These are phyloP conservation scores for Ophiostoma australiae DNA, from an alignment of 2,329 filamentous ascomycete species.

Conservation along the genomic window DNA sequence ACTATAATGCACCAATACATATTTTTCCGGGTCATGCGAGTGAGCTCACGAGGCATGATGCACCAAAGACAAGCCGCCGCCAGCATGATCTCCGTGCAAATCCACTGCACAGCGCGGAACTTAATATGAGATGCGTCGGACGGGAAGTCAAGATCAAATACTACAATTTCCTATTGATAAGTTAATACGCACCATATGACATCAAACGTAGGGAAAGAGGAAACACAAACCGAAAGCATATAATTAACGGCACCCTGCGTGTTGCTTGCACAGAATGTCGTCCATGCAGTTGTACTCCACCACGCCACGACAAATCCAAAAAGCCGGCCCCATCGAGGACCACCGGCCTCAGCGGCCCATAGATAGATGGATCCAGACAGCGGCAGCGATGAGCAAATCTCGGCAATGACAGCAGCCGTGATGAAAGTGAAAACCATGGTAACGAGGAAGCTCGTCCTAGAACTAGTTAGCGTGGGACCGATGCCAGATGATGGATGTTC, in stretches of 20 bases:
- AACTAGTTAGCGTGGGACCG: neutral
- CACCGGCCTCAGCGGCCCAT: slow-evolving; percentile 56
- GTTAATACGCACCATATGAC: neutral
- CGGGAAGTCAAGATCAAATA: slow-evolving; percentile 22
- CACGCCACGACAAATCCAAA: slow-evolving; percentile 38
- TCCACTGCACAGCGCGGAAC: slow-evolving; percentile 25
- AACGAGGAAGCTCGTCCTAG: slow-evolving; percentile 23
- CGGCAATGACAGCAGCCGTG: slow-evolving; percentile 22
- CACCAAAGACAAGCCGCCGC: slow-evolving; percentile 22
- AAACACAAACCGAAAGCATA: slow-evolving; percentile 16
- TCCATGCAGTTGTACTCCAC: slow-evolving; percentile 26
- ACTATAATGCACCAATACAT: neutral
- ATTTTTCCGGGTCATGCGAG: too few relatives aligned
- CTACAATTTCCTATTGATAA: slow-evolving; percentile 17
- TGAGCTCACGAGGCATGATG: slow-evolving; percentile 23
- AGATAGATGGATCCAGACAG: slow-evolving; percentile 44
- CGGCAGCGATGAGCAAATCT: slow-evolving; percentile 26
- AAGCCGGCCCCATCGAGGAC: slow-evolving; percentile 49
- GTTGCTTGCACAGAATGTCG: slow-evolving; percentile 25
- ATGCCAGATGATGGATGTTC: neutral
- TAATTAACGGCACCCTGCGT: slow-evolving; percentile 24
- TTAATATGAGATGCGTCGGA: slow-evolving; percentile 20
- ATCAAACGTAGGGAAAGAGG: neutral
- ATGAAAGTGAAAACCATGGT: slow-evolving; percentile 23
- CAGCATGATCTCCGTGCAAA: slow-evolving; percentile 24